A percentile compares a stretch with the other conserved stretches of the same genome.
These are phyloP conservation scores for Zarea fungicola DNA, from an alignment of 2,329 filamentous ascomycete genomes.

Conservation along the genomic window DNA sequence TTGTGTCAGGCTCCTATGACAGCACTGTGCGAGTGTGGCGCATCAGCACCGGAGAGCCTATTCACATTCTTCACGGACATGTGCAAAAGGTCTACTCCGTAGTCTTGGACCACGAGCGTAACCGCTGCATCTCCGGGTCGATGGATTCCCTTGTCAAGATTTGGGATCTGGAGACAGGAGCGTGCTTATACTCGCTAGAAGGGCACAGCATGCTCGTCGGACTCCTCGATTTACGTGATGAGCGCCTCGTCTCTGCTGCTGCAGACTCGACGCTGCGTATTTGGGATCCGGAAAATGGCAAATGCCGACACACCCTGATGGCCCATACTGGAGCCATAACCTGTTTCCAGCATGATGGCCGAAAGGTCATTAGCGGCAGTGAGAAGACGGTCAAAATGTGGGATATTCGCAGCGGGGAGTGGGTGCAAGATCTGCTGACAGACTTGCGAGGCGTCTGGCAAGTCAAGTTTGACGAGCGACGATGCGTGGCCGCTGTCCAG, in stretches of 20 bases:
- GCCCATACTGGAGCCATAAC: constrained; percentile 97
- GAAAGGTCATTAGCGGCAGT: constrained; percentile 94
- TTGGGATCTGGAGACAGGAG: constrained; percentile 86
- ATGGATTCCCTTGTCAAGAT: constrained; percentile 99
- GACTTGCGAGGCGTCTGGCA: constrained; percentile 98
- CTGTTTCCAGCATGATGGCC: constrained; percentile 95
- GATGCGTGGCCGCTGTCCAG: constrained; percentile 95
- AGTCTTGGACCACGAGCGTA: constrained; percentile 84
- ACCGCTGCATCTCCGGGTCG: constrained; percentile 93
- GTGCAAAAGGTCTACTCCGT: constrained; percentile 95
- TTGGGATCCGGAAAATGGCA: constrained; percentile 91
- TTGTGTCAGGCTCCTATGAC: constrained; percentile 98
- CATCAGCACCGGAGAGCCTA: constrained; percentile 86
- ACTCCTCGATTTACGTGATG: constrained; percentile 80
- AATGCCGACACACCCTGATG: constrained; percentile 83
- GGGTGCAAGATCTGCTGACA: constrained; percentile 85
- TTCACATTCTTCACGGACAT: constrained; percentile 82
- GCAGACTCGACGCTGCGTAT: constrained; percentile 93
- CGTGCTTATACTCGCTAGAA: constrained; percentile 82
- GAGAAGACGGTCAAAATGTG: constrained; percentile 98
- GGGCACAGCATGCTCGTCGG: constrained; percentile 91
- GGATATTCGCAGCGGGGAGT: constrained; percentile 89
- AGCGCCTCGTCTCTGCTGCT: constrained; percentile 88
- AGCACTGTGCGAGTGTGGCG: constrained; percentile 94
- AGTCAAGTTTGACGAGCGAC: constrained; percentile 91